These are phyloP conservation scores for Homolaphlyctis polyrhiza DNA, from an alignment of 371 early-diverging fungal genomes.

Conservation along the genomic window DNA sequence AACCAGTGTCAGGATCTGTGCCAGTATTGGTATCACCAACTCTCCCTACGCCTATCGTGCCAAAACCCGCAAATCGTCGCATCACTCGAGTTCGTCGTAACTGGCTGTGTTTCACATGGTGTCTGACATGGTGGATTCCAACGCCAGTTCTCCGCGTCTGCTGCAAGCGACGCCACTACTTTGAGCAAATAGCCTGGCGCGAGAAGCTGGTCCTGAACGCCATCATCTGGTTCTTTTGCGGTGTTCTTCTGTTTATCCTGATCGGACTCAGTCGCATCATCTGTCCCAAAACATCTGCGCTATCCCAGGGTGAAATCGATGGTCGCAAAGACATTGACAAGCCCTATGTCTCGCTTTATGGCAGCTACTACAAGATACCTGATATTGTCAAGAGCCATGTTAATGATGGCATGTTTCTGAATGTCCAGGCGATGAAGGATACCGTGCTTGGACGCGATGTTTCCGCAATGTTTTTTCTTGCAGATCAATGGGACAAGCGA, in stretches of 20 bases:
- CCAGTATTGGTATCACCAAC: no score
- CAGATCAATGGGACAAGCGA: not conserved
- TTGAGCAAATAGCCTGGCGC: constrained; percentile 74
- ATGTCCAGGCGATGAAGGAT: not conserved
- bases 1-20: no score
- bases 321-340: constrained; percentile 11
- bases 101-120: constrained; percentile 80
- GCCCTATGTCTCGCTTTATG: constrained; percentile 26
- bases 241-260: constrained; percentile 77
- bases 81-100: no score
- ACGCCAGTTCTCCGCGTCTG: constrained; percentile 40
- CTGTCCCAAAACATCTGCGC: constrained; percentile 76
- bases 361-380: constrained; percentile 27
- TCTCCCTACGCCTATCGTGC: no score
- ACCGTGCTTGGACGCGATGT: constrained; percentile 30
- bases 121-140: constrained; percentile 86
- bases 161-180: constrained; percentile 35
- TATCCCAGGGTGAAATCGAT: constrained; percentile 40
- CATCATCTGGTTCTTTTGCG: constrained; percentile 70
- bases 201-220: constrained; percentile 88
- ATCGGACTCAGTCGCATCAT: constrained; percentile 74
- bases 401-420: constrained; percentile 1
- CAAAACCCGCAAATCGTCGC: no score
- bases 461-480: constrained; percentile 9
- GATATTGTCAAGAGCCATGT: constrained; percentile 23